Conservation (phyloP, 2,329 filamentous ascomycete species). For the Penicillium sp. region DNA sequence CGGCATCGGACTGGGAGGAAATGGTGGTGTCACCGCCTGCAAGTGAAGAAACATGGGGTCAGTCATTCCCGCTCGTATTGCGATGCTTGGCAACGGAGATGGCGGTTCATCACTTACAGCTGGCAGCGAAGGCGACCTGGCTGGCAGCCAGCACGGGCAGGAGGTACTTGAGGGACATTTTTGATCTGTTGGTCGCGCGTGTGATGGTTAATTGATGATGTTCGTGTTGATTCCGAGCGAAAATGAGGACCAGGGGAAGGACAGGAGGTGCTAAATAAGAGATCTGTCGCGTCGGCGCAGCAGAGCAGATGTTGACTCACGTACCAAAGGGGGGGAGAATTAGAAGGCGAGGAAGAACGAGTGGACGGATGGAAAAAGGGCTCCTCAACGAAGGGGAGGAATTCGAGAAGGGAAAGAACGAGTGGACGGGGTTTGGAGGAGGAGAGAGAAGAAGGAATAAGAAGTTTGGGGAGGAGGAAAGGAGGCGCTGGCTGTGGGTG, state of each 20-base stretch:
- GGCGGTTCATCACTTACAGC: slow-evolving; percentile 24
- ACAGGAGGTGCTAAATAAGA: background rate
- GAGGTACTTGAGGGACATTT: slow-evolving; percentile 59
- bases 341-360: slow-evolving; percentile 35
- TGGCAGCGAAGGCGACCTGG: slow-evolving; percentile 53
- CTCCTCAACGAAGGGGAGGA: slow-evolving; percentile 33
- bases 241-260: background rate
- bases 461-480: slow-evolving; percentile 37
- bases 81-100: background rate
- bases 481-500: slow-evolving; percentile 29
- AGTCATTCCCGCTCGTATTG: background rate
- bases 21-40: slow-evolving; percentile 39
- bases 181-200: slow-evolving; percentile 6
- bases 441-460: slow-evolving; percentile 38
- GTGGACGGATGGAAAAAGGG: slow-evolving; percentile 28
- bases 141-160: slow-evolving; percentile 59
- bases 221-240: background rate
- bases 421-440: slow-evolving; percentile 29
- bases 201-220: slow-evolving; percentile 9
- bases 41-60: background rate
- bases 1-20: slow-evolving; percentile 63
- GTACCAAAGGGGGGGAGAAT: slow-evolving; percentile 29
- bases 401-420: slow-evolving; percentile 28
- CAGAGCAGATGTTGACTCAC: background rate
- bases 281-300: background rate